phyloP scores from a whole-genome alignment of 164 flowering plant species.

The Sextonia rubra region DNA sequence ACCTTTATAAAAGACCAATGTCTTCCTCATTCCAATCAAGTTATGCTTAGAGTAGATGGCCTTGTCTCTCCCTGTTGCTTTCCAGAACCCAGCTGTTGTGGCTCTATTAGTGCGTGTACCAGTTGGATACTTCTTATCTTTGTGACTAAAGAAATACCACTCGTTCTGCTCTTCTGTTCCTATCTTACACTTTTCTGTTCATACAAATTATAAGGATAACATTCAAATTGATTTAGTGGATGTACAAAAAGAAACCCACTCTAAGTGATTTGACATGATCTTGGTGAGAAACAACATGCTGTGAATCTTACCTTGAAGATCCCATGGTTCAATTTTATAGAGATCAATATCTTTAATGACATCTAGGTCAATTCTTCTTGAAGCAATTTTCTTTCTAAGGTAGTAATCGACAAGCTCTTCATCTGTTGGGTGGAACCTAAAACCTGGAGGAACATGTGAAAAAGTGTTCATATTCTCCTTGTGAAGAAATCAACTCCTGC shows the following conservation, averaged over 20 bases:
- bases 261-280: no score
- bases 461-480: constrained; percentile 45
- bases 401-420: constrained; percentile 97
- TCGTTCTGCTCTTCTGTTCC: constrained; percentile 84
- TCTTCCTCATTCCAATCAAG: constrained; percentile 91
- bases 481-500: constrained; percentile 27
- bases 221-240: not conserved
- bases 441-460: constrained; percentile 94
- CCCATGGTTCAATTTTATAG: constrained; percentile 97
- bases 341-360: constrained; percentile 93
- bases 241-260: not conserved
- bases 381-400: constrained; percentile 75
- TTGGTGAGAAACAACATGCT: no score
- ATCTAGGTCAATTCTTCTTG: constrained; percentile 74
- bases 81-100: constrained; percentile 96
- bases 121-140: constrained; percentile 97
- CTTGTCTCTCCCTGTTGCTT: constrained; percentile 97
- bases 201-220: not conserved
- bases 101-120: constrained; percentile 98
- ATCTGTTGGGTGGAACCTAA: constrained; percentile 91
- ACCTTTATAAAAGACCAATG: constrained; percentile 85
- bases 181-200: constrained; percentile 71
- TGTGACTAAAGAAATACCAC: constrained; percentile 96
- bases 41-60: constrained; percentile 68
- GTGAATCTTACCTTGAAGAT: constrained; percentile 69